Base-by-base conservation (phyloP, 345 rosid species). In the Aegle marmelos region DNA sequence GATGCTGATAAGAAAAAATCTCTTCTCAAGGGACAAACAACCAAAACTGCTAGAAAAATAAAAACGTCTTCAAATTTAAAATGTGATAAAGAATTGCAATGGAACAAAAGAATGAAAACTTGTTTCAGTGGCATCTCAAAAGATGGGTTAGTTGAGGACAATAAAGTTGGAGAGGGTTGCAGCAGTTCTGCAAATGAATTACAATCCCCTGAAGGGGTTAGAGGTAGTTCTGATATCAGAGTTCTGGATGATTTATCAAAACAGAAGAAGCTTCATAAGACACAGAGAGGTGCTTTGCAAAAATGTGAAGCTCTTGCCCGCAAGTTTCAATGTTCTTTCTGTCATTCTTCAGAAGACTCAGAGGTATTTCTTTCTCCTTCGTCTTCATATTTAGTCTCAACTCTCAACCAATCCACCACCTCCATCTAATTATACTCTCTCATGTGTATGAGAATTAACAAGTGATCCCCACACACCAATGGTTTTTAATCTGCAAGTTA, bases 271-370 rank as follows among this genome's bases (percentile, higher is more conserved):
- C 73, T 73, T 76, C 31, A 69, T 75, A 41, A n/a, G 50, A 76
- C 63, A 41, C 80, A 34, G 53, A 80, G 37, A 72, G 73, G 28
- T 56, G 75, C 78, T 68, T 77, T 89, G 82, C 83, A 2, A 39
- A 79, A 81, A 79, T 87, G 93, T 76, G 82, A 85, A 69, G 76
- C 79, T n/a, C 61, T 68, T 61, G 8, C 63, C 14, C 16, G 7
- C 16, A 79, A 80, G 74, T 30, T 70, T 70, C 77, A 82, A 78
- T 96, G 99, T 81, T 90, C 93, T 66, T 96, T 96, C 82, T 96
- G 98, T 83, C 94, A 78, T 73, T 88, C 97, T 79, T 79, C 93
- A 19, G 88, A 89, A 48, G 86, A 79, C 54, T 86, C 97, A 16
- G 94, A 94, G 98, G 99, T 94, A 77, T 64, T 36, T 53, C 30